Percentiles rank a stretch among this genome's conserved stretches.
These are phyloP conservation scores for Rhodosporidiobolus sp. DNA, from an alignment of 768 basidiomycete genomes.

Conservation along the genomic window DNA sequence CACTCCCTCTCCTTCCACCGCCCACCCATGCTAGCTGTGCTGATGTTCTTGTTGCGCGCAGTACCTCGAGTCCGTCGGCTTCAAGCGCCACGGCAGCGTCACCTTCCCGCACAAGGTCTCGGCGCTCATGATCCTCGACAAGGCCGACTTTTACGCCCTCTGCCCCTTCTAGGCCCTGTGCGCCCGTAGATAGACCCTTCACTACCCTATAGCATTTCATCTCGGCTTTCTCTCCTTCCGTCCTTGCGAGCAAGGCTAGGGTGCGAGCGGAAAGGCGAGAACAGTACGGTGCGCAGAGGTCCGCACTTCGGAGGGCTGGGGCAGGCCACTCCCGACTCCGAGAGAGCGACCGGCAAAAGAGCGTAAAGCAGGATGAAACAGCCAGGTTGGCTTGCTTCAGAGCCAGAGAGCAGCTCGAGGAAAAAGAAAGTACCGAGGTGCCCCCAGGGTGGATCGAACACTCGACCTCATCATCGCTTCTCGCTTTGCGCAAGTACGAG, in stretches of 20 bases:
- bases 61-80: slow-evolving; percentile 38
- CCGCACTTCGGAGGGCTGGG: too few relatives aligned
- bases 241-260: not conserved
- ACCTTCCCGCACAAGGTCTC: slow-evolving; percentile 40
- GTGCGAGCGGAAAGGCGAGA: not conserved
- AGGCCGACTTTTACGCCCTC: slow-evolving; percentile 26
- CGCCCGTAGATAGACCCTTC: not conserved
- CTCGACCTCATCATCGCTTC: not conserved
- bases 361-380: too few relatives aligned
- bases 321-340: too few relatives aligned
- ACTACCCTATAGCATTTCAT: not conserved
- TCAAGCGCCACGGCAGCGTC: slow-evolving; percentile 35
- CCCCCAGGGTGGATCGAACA: slow-evolving; percentile 33
- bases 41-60: not conserved
- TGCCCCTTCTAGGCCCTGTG: slow-evolving; percentile 26
- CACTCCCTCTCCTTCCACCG: too few relatives aligned
- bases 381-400: too few relatives aligned
- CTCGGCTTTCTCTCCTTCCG: too few relatives aligned
- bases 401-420: too few relatives aligned
- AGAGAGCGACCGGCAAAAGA: too few relatives aligned
- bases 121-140: slow-evolving; percentile 39
- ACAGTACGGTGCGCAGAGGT: too few relatives aligned
- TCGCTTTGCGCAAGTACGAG: slow-evolving; percentile 7
- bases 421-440: slow-evolving; percentile 5
- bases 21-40: not conserved